These are phyloP conservation scores for Aspergillus sp. DNA, from an alignment of 2,329 filamentous ascomycete genomes.

Conservation along the genomic window DNA sequence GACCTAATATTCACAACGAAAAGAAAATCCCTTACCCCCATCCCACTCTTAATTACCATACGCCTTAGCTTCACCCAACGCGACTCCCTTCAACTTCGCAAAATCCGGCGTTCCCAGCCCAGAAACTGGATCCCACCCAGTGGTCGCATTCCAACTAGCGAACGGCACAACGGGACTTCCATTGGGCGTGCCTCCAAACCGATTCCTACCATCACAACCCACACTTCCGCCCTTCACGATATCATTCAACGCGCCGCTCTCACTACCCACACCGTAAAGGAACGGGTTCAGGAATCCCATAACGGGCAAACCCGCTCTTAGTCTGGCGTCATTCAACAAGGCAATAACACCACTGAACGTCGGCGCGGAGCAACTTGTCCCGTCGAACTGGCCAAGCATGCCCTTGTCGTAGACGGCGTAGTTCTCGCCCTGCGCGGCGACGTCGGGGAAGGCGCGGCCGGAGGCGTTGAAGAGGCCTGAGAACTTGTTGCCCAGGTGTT, in stretches of 20 bases:
- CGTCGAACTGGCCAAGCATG: slow-evolving; percentile 31
- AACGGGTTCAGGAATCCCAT: slow-evolving; percentile 64
- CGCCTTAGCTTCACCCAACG: neutral
- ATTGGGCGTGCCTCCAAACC: slow-evolving; percentile 44
- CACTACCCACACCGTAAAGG: slow-evolving; percentile 51
- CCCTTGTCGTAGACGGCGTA: slow-evolving; percentile 38
- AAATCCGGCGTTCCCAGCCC: slow-evolving; percentile 45
- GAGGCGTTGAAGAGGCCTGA: slow-evolving; percentile 34
- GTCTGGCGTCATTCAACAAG: slow-evolving; percentile 63
- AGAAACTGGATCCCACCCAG: slow-evolving; percentile 55
- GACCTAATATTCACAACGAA: no score
- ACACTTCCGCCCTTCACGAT: slow-evolving; percentile 50
- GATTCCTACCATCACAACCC: slow-evolving; percentile 48
- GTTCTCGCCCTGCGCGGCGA: slow-evolving; percentile 40
- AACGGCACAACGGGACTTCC: slow-evolving; percentile 44
- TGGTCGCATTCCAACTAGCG: slow-evolving; percentile 54
- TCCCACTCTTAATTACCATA: neutral
- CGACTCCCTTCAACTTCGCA: slow-evolving; percentile 19
- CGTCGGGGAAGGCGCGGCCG: slow-evolving; percentile 46
- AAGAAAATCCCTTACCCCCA: neutral
- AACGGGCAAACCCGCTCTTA: slow-evolving; percentile 51
- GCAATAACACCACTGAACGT: slow-evolving; percentile 60
- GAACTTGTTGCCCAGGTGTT: slow-evolving; percentile 27
- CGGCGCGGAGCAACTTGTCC: slow-evolving; percentile 57
- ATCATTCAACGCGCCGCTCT: slow-evolving; percentile 47